phyloP scores from a whole-genome alignment of 345 rosid species.

The Hirschfeldia incana region DNA sequence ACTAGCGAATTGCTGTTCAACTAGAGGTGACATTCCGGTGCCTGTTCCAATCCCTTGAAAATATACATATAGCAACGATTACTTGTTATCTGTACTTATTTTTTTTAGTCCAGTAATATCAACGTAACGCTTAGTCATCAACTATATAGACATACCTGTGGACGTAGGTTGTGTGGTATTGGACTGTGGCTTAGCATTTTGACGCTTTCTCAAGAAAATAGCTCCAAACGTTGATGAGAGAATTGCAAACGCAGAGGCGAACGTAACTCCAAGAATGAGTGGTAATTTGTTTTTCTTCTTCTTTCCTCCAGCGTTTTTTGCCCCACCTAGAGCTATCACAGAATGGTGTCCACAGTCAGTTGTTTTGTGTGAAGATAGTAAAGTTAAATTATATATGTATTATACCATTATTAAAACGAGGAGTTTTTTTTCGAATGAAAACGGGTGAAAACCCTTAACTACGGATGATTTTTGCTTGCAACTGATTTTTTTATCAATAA shows the following conservation, averaged over 20 bases:
- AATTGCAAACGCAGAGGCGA: conserved; percentile 3
- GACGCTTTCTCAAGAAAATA: conserved; percentile 10
- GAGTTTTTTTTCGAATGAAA: not conserved
- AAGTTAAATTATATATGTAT: not conserved
- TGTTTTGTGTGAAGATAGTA: not conserved
- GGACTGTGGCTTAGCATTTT: conserved; percentile 14
- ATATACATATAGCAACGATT: not conserved
- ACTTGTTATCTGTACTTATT: not conserved
- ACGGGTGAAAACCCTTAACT: not conserved
- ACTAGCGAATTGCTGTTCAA: conserved; percentile 18
- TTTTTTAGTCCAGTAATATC: not conserved
- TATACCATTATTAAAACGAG: not conserved
- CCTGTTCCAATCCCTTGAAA: conserved; percentile 4
- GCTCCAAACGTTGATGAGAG: conserved; percentile 6
- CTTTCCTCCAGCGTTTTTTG: not conserved
- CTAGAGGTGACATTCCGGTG: conserved; percentile 23
- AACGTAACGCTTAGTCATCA: not conserved
- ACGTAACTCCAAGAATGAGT: conserved; percentile 23
- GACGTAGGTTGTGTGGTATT: conserved; percentile 4
- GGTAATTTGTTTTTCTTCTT: conserved; percentile 15
- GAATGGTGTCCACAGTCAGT: not conserved
- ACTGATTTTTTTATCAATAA: not conserved
- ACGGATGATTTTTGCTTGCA: not conserved
- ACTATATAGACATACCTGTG: not conserved
- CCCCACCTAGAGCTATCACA: not conserved